Evolutionary conservation across 306 rosid genomes (phyloP), one percentile per base, ranked within the genome.

Genomic region (Dalbergia cochinchinensis): DNA sequence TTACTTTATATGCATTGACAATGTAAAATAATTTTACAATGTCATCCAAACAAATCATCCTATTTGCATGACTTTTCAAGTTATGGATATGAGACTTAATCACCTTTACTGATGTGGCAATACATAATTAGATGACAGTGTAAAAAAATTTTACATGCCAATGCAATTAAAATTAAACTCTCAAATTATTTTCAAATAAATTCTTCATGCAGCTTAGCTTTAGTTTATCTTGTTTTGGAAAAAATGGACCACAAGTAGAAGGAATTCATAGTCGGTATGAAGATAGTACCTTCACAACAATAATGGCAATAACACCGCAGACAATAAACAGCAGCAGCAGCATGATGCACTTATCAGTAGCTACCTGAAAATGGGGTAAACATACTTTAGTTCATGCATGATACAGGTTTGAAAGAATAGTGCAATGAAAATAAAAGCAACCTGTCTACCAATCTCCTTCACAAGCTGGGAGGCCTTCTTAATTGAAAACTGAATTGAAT

Each of bases 261-360:
- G 4, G 11, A 80, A 72, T 55, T 69, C 4, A 71, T 22, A 71
- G 69, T 60, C 7, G 73, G 73, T 51, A 58, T 83, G 39, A 65
- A 82, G 57, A 50, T 22, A 69, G 58, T 93, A 96, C 99, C 99
- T 96, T 96, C 62, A 96, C 99, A 54, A 96, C 74, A 81, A 96
- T 96, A 72, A 93, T 96, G 80, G 98, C 99, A 80, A 96, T 83
- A 26, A 96, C 99, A 77, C 99, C 98, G 51, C 91, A 85, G 85
- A 96, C 98, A 34, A 96, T 88, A 57, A 96, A 96, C 79, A 93
- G 66, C 78, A 96, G 91, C 76, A 96, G 91, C 71, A 90, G 86
- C 99, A 96, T 96, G 91, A 96, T 96, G 89, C 99, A 96, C 87
- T 93, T 96, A 70, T 96, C 99, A n/a, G 99, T 96, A 78, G 99